These are phyloP conservation scores for Cryomyces minteri DNA, from an alignment of 495 filamentous ascomycete species.

Conservation along the genomic window DNA sequence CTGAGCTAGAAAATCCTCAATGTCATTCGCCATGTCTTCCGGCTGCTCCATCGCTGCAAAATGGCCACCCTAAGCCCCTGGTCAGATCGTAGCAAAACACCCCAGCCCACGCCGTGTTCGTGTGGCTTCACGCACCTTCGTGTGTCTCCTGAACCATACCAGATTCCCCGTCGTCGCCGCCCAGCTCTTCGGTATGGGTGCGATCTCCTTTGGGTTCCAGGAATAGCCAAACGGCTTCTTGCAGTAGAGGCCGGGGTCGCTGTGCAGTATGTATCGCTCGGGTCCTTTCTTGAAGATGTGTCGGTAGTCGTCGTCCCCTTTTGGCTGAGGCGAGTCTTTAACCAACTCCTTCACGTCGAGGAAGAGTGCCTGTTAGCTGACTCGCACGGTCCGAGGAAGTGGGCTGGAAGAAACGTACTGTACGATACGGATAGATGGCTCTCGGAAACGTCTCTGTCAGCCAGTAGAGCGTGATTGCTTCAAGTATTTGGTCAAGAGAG, in stretches of 20 bases:
- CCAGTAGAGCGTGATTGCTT: slow-evolving; percentile 43
- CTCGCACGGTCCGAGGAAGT: too few relatives aligned
- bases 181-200: slow-evolving; percentile 30
- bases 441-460: slow-evolving; percentile 38
- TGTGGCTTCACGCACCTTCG: slow-evolving; percentile 7
- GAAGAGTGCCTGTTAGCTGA: too few relatives aligned
- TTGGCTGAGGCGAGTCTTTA: neutral
- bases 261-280: neutral
- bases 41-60: slow-evolving; percentile 44
- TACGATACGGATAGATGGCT: slow-evolving; percentile 37
- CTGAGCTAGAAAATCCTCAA: slow-evolving; percentile 35
- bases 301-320: neutral
- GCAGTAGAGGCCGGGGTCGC: neutral
- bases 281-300: neutral
- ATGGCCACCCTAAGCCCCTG: slow-evolving; percentile 30
- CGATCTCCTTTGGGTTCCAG: slow-evolving; percentile 36
- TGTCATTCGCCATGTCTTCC: slow-evolving; percentile 31
- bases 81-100: neutral
- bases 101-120: neutral
- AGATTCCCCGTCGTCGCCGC: slow-evolving; percentile 29
- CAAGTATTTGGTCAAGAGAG: slow-evolving; percentile 33
- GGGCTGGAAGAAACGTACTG: too few relatives aligned
- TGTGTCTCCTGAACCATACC: slow-evolving; percentile 27
- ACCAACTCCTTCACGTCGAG: neutral
- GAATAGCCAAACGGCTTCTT: slow-evolving; percentile 42